Evolutionary conservation across 2,329 filamentous ascomycete genomes (phyloP), one percentile per base, ranked within the genome.

Genomic region (Talaromyces sp.): DNA sequence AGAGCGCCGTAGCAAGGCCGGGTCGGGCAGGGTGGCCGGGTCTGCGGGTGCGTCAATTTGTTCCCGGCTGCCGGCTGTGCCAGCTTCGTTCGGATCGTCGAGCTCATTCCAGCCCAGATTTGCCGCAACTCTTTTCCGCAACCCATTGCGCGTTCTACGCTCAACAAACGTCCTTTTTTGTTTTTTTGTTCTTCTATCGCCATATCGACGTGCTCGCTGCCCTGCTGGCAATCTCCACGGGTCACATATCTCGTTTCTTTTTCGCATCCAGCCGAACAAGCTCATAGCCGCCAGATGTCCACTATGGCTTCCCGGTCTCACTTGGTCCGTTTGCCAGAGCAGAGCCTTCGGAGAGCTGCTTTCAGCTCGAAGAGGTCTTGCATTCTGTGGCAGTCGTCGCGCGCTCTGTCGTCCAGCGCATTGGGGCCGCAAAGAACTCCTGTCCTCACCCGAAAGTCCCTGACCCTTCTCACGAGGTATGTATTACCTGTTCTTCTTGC

Each of bases 241-340:
- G 26, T 52, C 49, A 6, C 14, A 9, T 52, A n/a, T 51, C 14
- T 27, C 26, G 26, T 52, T 27, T 21, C 19, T 14, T 26, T 11
- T 21, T 19, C 43, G 26, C 49, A 27, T 26, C 24, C 26, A 27
- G 26, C 24, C 19, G 24, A 50, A 38, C 56, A 50, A 53, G 46
- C 41, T 54, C 52, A 31, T 55, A 52, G 50, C 53, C 26, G 43
- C 21, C 52, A 29, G 29, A 56, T 60, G 52, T 54, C 67, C 56
- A 70, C 57, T 63, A 77, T 77, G 75, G 71, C 73, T 68, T 71
- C 71, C 70, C 73, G 75, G 64, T 68, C 77, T 65, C 70, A 74
- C 59, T 62, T 76, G 51, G 64, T 67, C 57, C 73, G 70, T 66
- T 68, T 75, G 57, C 68, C 72, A 41, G 69, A 62, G 62, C 73